Percentiles rank a stretch among this genome's conserved stretches.
These are phyloP conservation scores for Mucor sp. DNA, from an alignment of 371 early-diverging fungal genomes.

Conservation along the genomic window DNA sequence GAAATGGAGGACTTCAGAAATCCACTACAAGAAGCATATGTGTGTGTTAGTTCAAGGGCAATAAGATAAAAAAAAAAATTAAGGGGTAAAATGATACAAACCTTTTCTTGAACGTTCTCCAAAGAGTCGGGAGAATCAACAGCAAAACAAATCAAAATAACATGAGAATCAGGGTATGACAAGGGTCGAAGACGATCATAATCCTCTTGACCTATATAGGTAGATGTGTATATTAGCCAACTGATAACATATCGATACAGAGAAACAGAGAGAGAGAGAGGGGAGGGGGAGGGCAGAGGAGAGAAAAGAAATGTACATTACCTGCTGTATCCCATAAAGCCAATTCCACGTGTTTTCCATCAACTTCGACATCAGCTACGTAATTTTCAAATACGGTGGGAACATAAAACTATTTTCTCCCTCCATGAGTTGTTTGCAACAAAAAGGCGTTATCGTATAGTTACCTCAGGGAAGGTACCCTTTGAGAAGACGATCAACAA, in stretches of 20 bases:
- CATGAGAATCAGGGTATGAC: constrained; percentile 96
- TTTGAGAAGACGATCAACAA: constrained; percentile 91
- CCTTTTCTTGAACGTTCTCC: constrained; percentile 92
- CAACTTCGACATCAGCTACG: constrained; percentile 91
- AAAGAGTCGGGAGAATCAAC: constrained; percentile 94
- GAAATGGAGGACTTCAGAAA: constrained; percentile 90
- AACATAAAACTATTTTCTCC: constrained; percentile 66
- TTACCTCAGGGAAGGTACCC: constrained; percentile 89
- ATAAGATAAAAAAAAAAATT: constrained; percentile 9
- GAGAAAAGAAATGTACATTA: constrained; percentile 17
- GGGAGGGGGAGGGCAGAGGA: no score
- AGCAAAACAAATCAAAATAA: constrained; percentile 94
- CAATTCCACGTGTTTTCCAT: constrained; percentile 91
- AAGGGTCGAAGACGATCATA: constrained; percentile 96
- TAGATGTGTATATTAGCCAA: constrained; percentile 2
- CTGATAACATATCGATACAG: no score
- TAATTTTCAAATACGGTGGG: constrained; percentile 98
- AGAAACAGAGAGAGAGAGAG: no score
- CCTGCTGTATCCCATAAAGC: constrained; percentile 99
- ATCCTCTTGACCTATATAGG: constrained; percentile 83
- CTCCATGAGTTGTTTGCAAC: not conserved
- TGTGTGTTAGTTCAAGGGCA: not conserved
- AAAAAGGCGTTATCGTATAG: not conserved
- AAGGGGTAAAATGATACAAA: constrained; percentile 19
- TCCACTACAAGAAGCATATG: constrained; percentile 59